Evolutionary conservation across 2,329 filamentous ascomycete genomes (phyloP), one percentile per base, ranked within the genome.

Genomic region (Claviceps digitariae): DNA sequence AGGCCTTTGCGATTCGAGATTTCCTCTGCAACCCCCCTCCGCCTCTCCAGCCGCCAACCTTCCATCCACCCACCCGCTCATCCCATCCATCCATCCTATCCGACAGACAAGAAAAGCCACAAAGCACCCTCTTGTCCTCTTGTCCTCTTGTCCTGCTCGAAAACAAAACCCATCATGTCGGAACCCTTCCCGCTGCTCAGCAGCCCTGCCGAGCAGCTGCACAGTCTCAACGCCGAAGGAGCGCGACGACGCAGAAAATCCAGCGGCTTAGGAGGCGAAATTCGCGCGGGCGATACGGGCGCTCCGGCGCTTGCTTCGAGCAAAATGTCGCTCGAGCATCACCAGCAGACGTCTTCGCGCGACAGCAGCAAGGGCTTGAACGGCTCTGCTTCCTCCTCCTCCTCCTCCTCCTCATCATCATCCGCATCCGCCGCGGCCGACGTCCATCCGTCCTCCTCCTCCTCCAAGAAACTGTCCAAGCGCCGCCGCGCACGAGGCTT

Each of bases 181-280:
- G 77, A 81, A 64, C 78, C 78, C 21, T 81, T 81, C 56, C 78
- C 78, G 53, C 67, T 74, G 41, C 71, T 81, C 59, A 76, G 72
- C 64, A 71, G 72, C 50, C 69, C 74, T 50, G 71, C 72, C 57
- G 74, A 78, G 57, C 74, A 76, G 61, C 64, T 74, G 58, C 70
- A 71, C 61, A 68, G 69, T 46, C 62, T 67, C 55, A 65, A 69
- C 55, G 64, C 62, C 58, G 67, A 64, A 55, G 61, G 62, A 48
- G 62, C 69, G 47, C 73, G 74, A 58, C 72, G 76, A 54, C 72
- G 76, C 58, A 73, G 78, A 57, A 79, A 79, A 70, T 79, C 76
- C 56, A 80, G 76, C 65, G 73, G 70, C 36, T 67, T 80, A 43
- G 76, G 75, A 57, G 69, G 69, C 55, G 75, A 79, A 52, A 72